phyloP scores from a whole-genome alignment of 371 early-diverging fungal genomes.

The Nematocida sp. region DNA sequence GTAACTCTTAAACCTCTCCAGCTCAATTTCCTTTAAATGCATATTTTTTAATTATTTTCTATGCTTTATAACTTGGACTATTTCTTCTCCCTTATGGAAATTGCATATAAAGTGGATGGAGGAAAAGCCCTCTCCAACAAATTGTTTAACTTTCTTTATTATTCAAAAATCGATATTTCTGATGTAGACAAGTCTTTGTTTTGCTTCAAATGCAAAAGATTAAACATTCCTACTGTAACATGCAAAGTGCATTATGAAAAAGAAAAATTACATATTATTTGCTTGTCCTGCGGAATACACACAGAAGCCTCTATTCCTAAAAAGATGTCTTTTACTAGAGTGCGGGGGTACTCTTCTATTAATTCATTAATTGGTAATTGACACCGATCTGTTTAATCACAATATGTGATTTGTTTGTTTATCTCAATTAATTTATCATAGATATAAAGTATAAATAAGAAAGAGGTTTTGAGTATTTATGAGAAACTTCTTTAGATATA shows the following conservation, averaged over 20 bases:
- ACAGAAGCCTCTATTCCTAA: too few relatives aligned
- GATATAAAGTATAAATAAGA: too few relatives aligned
- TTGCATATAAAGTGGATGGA: background rate
- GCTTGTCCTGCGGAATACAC: too few relatives aligned
- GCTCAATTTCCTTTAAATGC: conserved; percentile 61
- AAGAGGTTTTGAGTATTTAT: too few relatives aligned
- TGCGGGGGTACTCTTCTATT: too few relatives aligned
- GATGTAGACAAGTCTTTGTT: background rate
- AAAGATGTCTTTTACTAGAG: too few relatives aligned
- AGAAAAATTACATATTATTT: background rate
- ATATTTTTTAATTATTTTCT: conserved; percentile 39
- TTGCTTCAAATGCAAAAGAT: conserved; percentile 27
- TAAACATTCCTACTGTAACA: conserved; percentile 34
- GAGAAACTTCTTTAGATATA: too few relatives aligned
- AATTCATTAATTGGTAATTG: too few relatives aligned
- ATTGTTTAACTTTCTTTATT: background rate
- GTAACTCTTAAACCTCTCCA: conserved; percentile 67
- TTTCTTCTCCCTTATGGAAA: background rate
- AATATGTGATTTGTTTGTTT: too few relatives aligned
- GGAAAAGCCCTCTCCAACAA: background rate
- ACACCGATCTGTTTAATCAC: too few relatives aligned
- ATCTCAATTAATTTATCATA: too few relatives aligned
- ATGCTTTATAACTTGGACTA: background rate
- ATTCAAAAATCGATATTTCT: background rate
- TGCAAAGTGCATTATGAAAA: background rate